Evolutionary conservation across 495 filamentous ascomycete species (phyloP), one percentile per base, ranked within the genome.

Genomic region (Alectoria sarmentosa): DNA sequence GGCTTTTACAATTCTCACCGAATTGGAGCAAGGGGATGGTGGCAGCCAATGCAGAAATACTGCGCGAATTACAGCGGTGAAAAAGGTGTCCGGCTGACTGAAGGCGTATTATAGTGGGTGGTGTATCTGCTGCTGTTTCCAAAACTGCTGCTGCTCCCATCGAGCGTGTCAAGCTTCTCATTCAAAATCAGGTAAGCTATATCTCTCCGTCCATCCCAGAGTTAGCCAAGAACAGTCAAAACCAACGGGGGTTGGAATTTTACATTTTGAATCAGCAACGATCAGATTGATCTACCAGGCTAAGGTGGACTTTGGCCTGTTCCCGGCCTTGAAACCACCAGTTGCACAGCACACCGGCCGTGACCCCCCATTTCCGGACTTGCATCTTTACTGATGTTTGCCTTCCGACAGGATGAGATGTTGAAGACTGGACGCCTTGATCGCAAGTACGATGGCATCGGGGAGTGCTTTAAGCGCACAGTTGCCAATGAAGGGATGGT

Each of bases 121-220:
- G 94, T 96, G 88, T 98, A 70, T 96, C 94, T 74, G 94, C 94
- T 76, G 94, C 94, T 80, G 92, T 98, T 88, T 98, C 94, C 73
- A 98, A 98, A 90, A 98, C 94, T 71, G 95, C 95, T 76, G 94
- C 94, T 78, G 94, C 94, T 82, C 94, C 94, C 81, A 98, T 98
- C 74, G 94, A 98, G 91, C 94, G 94, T 90, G 88, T 98, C 83
- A 98, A 98, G 91, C 94, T 98, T 76, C 90, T 98, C 73, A 96
- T 98, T 85, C 94, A 98, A 86, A 98, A 98, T 85, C 94, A 98
- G 89, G 93, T 97, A 86, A 66, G 90, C 14, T 15, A 39, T 32
- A 46, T 38, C 36, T 21, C 52, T 36, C n/a, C 13, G 6, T 13
- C 13, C n/a, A 28, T 30, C 23, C 14, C 4, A 6, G 48, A 52